A percentile compares a stretch with the other conserved stretches of the same genome.
Evolutionary conservation across 331 rosid species (phyloP).

Genomic region (Arachis monticola): DNA sequence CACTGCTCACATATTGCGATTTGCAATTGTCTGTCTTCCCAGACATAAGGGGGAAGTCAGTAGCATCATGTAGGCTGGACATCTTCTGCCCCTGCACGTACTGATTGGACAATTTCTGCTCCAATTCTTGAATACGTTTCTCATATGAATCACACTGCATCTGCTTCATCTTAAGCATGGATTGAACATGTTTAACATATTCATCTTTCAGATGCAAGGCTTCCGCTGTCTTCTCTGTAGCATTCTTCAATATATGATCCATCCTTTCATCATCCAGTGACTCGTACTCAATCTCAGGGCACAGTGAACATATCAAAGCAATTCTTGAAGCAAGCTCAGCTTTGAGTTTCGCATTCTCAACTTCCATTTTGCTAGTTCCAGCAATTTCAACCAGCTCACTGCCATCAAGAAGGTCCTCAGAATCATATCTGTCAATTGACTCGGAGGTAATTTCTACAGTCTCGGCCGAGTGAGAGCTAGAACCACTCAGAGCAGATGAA

Average conservation of each 20-base stretch:
- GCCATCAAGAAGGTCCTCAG: constrained; percentile 70
- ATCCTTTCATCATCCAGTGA: constrained; percentile 68
- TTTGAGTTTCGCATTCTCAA: constrained; percentile 94
- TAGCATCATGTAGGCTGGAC: constrained; percentile 50
- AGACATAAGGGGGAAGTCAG: constrained; percentile 56
- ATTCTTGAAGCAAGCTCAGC: constrained; percentile 92
- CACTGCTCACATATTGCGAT: constrained; percentile 54
- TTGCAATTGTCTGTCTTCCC: constrained; percentile 60
- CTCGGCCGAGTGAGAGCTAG: constrained; percentile 65
- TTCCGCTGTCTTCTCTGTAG: constrained; percentile 80
- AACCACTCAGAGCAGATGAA: constrained; percentile 59
- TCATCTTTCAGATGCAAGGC: constrained; percentile 93
- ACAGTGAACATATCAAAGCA: constrained; percentile 73
- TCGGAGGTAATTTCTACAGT: constrained; percentile 55
- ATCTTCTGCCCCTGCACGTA: constrained; percentile 69
- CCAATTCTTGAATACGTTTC: constrained; percentile 92
- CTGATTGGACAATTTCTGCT: constrained; percentile 80
- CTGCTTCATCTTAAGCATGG: constrained; percentile 80
- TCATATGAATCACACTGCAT: constrained; percentile 77
- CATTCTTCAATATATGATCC: constrained; percentile 69
- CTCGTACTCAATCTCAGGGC: constrained; percentile 64
- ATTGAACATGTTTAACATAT: constrained; percentile 68
- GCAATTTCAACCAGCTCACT: constrained; percentile 84
- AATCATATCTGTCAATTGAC: constrained; percentile 56
- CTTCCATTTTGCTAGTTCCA: constrained; percentile 92